These are phyloP conservation scores for Suillus fuscotomentosus DNA, from an alignment of 768 basidiomycete species.

Conservation along the genomic window DNA sequence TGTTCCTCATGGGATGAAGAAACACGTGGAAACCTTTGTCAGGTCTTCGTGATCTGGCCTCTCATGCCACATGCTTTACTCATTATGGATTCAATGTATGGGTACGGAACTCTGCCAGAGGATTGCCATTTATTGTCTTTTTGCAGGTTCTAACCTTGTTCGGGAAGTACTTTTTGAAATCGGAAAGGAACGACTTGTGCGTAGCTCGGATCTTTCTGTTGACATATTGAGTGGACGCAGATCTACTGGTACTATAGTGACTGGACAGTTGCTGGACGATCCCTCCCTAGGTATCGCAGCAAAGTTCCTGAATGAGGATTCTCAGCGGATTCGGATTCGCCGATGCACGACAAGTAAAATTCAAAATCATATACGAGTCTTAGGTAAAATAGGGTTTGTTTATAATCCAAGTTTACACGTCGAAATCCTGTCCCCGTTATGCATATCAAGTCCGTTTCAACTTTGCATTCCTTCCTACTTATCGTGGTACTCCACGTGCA, in stretches of 20 bases:
- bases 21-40: not conserved
- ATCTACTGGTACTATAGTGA: no score
- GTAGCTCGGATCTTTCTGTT: not conserved
- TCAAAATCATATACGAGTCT: not conserved
- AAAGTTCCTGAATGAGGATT: no score
- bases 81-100: not conserved
- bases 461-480: no score
- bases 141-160: not conserved
- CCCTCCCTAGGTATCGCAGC: no score
- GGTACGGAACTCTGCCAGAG: not conserved
- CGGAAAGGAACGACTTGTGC: constrained; percentile 14
- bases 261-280: not conserved
- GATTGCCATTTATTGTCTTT: not conserved
- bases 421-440: no score
- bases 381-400: constrained; percentile 12
- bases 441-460: no score
- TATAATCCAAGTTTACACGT: not conserved
- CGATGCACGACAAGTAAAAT: not conserved
- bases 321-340: not conserved
- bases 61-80: not conserved
- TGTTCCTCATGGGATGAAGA: not conserved
- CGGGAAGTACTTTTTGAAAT: constrained; percentile 20
- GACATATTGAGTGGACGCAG: not conserved
- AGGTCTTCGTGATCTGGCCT: not conserved
- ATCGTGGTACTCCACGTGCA: constrained; percentile 11